Percentiles rank a stretch among this genome's conserved stretches.
Conservation (phyloP, 192 early-diverging fungal genomes). For the Umbelopsis sp. region DNA sequence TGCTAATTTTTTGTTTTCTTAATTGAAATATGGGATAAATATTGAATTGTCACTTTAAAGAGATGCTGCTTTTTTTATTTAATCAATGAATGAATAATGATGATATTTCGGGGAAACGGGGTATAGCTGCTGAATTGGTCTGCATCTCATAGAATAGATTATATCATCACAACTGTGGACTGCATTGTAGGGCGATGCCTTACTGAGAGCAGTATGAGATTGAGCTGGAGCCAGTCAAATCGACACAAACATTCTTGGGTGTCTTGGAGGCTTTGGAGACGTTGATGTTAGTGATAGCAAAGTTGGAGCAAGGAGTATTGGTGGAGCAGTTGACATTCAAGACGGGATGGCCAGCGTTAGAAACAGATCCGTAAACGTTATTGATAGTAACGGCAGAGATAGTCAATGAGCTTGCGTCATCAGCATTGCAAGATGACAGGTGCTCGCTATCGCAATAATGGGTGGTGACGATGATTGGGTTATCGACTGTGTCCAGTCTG, state of each 20-base stretch:
- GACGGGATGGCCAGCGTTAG: slow-evolving; percentile 8
- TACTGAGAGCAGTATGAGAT: slow-evolving; percentile 18
- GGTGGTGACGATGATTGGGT: slow-evolving; percentile 43
- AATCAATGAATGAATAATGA: not conserved
- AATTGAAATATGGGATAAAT: not conserved
- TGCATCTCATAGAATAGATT: too few relatives aligned
- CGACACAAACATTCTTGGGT: slow-evolving; percentile 23
- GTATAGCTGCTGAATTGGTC: not conserved
- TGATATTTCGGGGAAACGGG: not conserved
- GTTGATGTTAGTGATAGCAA: slow-evolving; percentile 22
- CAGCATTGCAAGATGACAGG: slow-evolving; percentile 34
- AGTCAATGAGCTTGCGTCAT: slow-evolving; percentile 28
- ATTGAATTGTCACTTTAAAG: not conserved
- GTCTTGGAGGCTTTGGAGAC: slow-evolving; percentile 10
- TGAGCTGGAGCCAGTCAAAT: slow-evolving; percentile 19
- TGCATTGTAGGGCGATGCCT: too few relatives aligned
- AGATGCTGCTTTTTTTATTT: not conserved
- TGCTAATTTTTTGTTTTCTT: too few relatives aligned
- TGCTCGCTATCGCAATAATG: slow-evolving; percentile 50
- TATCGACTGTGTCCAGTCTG: slow-evolving; percentile 32
- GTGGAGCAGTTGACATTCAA: slow-evolving; percentile 16
- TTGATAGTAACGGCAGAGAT: slow-evolving; percentile 44
- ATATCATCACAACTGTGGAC: too few relatives aligned
- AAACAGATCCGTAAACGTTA: slow-evolving; percentile 42
- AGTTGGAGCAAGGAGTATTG: slow-evolving; percentile 17